Base-by-base conservation (phyloP, 2,329 filamentous ascomycete genomes). In the Mollisiaceae sp. region DNA sequence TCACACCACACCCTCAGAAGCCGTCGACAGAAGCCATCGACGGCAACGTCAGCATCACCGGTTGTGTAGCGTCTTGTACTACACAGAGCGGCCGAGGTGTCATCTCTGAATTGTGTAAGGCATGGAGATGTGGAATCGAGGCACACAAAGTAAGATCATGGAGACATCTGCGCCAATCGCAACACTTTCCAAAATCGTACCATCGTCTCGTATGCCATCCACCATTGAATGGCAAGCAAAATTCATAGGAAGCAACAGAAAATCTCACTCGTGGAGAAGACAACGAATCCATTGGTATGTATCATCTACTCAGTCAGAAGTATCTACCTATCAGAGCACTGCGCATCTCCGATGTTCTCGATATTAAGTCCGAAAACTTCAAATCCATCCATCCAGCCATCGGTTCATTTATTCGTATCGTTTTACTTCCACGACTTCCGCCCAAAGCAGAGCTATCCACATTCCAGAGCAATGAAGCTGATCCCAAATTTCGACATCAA, bases 231-330 rank as follows among this genome's bases (percentile, higher is more conserved):
- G n/a, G n/a, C n/a, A n/a, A n/a, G n/a, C n/a, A n/a, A n/a, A n/a
- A n/a, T n/a, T n/a, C n/a, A n/a, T n/a, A n/a, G n/a, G n/a, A n/a
- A n/a, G n/a, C n/a, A n/a, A n/a, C n/a, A n/a, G n/a, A n/a, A n/a
- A n/a, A n/a, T n/a, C n/a, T n/a, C 38, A 18, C 38, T 41, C 38
- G n/a, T 20, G 47, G 47, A 52, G 22, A 52, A 52, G 47, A 27
- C 22, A 52, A 52, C 60, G 60, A 58, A 63, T 66, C 59, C 50
- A 52, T 66, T 66, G 60, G 59, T 65, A 62, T 62, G 56, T 66
- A 56, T 62, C 65, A 64, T 67, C 61, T 67, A 67, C 61, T 62
- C 57, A 59, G 52, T 57, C 59, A 43, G 41, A 57, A 64, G 35
- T 64, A 64, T 61, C 58, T 57, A 54, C 58, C 38, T 56, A 57